Evolutionary conservation across 2,329 filamentous ascomycete species (phyloP).

Genomic region (Monosporascus sp.): DNA sequence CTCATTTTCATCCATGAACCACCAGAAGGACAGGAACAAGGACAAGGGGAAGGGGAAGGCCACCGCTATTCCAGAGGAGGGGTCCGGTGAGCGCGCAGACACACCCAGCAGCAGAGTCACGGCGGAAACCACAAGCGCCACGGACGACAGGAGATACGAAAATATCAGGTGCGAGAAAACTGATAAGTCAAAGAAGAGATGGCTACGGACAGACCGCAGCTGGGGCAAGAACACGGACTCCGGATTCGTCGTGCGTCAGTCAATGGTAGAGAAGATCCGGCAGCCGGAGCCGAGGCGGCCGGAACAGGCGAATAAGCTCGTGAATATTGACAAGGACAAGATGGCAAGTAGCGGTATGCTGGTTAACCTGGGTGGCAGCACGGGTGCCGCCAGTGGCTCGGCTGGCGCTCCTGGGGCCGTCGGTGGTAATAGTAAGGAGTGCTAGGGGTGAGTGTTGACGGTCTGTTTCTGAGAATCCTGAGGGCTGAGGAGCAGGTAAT

Average conservation of each 20-base stretch:
- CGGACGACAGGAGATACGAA: not conserved
- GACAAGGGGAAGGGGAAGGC: conserved; percentile 1
- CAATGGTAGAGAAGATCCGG: conserved; percentile 20
- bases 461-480: too few relatives aligned
- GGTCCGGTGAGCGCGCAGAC: not conserved
- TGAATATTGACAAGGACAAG: conserved; percentile 29
- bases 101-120: conserved; percentile 13
- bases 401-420: not conserved
- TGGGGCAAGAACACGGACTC: conserved; percentile 26
- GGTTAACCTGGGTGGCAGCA: conserved; percentile 1
- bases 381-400: conserved; percentile 7
- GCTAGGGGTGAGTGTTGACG: too few relatives aligned
- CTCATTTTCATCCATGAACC: not conserved
- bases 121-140: not conserved
- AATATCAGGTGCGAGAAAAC: not conserved
- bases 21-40: conserved; percentile 10
- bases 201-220: conserved; percentile 11
- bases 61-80: not conserved
- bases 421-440: not conserved
- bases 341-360: conserved; percentile 11
- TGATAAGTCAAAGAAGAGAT: conserved; percentile 4
- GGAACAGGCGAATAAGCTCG: conserved; percentile 24
- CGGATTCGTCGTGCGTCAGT: conserved; percentile 26
- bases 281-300: conserved; percentile 24
- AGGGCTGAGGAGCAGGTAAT: too few relatives aligned